A percentile compares a stretch with the other conserved stretches of the same genome.
phyloP scores from a whole-genome alignment of 441 rosid genomes.

The Isatis lusitanica region DNA sequence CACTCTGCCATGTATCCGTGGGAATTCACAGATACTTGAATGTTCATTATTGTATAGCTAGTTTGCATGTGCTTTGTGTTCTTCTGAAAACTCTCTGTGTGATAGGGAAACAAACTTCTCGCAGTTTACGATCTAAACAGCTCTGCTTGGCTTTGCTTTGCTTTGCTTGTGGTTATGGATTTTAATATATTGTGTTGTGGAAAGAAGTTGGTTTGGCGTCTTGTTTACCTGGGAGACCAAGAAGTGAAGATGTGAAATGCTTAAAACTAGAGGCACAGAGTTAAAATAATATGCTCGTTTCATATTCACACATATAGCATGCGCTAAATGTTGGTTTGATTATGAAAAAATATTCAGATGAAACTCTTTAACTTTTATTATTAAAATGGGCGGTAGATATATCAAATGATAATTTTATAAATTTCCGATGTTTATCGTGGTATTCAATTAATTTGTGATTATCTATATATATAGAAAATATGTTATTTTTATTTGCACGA shows the following conservation, averaged over 20 bases:
- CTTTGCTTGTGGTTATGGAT: constrained; percentile 3
- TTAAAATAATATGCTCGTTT: background rate
- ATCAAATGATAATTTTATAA: too few relatives aligned
- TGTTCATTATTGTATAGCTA: background rate
- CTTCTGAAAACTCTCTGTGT: background rate
- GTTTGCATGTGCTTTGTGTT: constrained; percentile 9
- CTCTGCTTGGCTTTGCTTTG: background rate
- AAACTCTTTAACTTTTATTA: background rate
- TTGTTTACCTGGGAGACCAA: background rate
- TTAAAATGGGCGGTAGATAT: background rate
- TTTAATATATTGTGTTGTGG: background rate
- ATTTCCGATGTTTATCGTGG: too few relatives aligned
- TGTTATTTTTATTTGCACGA: background rate
- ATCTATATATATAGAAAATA: background rate
- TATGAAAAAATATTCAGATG: background rate
- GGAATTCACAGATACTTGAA: constrained; percentile 2
- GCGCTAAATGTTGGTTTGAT: background rate
- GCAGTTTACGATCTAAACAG: background rate
- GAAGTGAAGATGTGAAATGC: background rate
- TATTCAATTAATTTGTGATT: background rate
- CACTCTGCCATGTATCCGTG: constrained; percentile 68
- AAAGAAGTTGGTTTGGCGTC: background rate
- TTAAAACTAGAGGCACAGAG: background rate
- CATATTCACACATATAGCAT: background rate
- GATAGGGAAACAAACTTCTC: background rate